These are phyloP conservation scores for Oryza glumipatula DNA, from an alignment of 176 grass and related monocot species.

Conservation along the genomic window DNA sequence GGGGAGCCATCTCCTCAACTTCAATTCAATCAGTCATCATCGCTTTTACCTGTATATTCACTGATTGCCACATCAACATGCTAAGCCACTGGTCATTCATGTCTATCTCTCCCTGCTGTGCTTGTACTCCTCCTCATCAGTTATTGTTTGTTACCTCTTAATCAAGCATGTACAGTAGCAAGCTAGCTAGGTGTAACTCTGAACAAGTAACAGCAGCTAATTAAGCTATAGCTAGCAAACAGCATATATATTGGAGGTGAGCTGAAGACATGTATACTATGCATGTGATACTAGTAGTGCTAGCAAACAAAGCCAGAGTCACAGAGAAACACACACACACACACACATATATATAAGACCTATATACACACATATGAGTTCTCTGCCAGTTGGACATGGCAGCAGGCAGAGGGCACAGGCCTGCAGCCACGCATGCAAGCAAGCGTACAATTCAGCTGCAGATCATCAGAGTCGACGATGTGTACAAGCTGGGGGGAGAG, in stretches of 20 bases:
- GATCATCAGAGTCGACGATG: conserved; percentile 9
- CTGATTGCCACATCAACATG: not conserved
- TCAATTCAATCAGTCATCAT: not conserved
- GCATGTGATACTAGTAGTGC: not conserved
- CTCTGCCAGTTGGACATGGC: not conserved
- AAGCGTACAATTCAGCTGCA: not conserved
- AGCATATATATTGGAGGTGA: not conserved
- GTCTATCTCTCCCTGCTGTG: not conserved
- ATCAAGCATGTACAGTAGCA: not conserved
- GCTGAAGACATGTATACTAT: not conserved
- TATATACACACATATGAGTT: not conserved
- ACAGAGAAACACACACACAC: not conserved
- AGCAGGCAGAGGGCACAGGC: not conserved
- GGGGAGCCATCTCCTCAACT: conserved; percentile 23
- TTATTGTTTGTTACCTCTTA: not conserved
- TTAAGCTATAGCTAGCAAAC: too few species aligned
- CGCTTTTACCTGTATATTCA: not conserved
- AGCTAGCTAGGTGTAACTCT: not conserved
- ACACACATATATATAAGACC: not conserved
- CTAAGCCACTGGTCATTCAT: not conserved
- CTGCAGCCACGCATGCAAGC: not conserved
- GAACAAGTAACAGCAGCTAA: too few species aligned
- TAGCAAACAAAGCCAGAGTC: not conserved
- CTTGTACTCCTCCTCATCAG: not conserved
- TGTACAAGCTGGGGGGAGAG: not conserved